These are phyloP conservation scores for Didymella sp. DNA, from an alignment of 2,329 filamentous ascomycete species.

Conservation along the genomic window DNA sequence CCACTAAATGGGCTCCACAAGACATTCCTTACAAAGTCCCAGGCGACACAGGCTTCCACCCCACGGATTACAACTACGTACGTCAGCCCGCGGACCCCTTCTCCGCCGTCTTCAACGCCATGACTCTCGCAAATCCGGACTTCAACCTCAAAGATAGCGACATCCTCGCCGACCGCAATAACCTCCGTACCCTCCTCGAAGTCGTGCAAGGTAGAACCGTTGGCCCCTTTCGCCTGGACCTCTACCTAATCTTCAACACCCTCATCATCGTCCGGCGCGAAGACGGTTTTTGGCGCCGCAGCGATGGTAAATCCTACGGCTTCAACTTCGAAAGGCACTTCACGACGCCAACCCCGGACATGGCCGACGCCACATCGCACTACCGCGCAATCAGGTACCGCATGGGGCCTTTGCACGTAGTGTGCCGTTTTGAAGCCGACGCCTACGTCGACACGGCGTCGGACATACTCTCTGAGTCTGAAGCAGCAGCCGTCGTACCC, in stretches of 20 bases:
- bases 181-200: slow-evolving; percentile 36
- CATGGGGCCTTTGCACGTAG: slow-evolving; percentile 37
- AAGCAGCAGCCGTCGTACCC: slow-evolving; percentile 13
- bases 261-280: slow-evolving; percentile 39
- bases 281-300: slow-evolving; percentile 31
- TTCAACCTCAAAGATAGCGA: slow-evolving; percentile 33
- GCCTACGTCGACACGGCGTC: slow-evolving; percentile 32
- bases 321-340: slow-evolving; percentile 40
- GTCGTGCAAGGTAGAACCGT: slow-evolving; percentile 35
- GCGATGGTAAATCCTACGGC: slow-evolving; percentile 27
- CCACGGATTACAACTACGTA: slow-evolving; percentile 39
- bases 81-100: slow-evolving; percentile 36
- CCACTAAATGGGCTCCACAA: slow-evolving; percentile 32
- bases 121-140: slow-evolving; percentile 32
- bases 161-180: slow-evolving; percentile 41
- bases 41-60: slow-evolving; percentile 31
- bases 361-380: slow-evolving; percentile 39
- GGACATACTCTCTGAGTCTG: slow-evolving; percentile 19
- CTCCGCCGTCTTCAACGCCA: slow-evolving; percentile 36
- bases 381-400: slow-evolving; percentile 41
- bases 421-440: slow-evolving; percentile 41
- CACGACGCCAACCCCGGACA: slow-evolving; percentile 26
- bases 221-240: slow-evolving; percentile 35
- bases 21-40: slow-evolving; percentile 28
- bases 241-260: slow-evolving; percentile 33